A percentile compares a stretch with the other conserved stretches of the same genome.
These are phyloP conservation scores for Linnemannia hyalina DNA, from an alignment of 192 early-diverging fungal genomes.

Conservation along the genomic window DNA sequence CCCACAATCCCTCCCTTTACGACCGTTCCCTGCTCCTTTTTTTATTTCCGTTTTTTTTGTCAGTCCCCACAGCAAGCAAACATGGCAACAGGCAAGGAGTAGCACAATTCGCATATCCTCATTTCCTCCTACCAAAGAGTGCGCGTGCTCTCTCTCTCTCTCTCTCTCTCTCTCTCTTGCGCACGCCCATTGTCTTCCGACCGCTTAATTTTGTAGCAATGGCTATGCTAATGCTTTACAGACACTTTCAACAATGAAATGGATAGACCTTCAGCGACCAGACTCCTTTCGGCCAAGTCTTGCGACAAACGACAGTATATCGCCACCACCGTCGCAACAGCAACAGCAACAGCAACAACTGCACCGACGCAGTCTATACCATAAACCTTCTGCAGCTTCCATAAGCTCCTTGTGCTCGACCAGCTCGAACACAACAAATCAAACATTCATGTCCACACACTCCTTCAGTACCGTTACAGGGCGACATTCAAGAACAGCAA, in stretches of 20 bases:
- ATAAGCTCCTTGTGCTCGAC: slow-evolving; percentile 24
- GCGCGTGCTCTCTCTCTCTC: no score
- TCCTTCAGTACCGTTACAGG: slow-evolving; percentile 42
- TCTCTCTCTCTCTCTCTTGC: no score
- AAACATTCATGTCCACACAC: slow-evolving; percentile 38
- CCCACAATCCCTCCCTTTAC: no score
- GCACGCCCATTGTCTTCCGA: no score
- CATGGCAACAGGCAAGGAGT: no score
- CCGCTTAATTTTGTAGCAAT: no score
- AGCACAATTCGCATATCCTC: no score
- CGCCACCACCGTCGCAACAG: background rate
- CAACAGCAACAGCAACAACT: background rate
- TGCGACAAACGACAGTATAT: background rate
- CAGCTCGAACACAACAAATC: slow-evolving; percentile 29
- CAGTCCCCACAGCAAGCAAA: no score
- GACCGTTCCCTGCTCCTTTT: no score
- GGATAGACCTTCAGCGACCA: background rate
- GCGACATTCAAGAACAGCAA: slow-evolving; percentile 1
- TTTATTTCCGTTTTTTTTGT: no score
- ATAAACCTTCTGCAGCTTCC: slow-evolving; percentile 23
- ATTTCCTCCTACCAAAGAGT: no score
- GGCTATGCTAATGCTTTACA: background rate
- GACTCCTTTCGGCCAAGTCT: background rate
- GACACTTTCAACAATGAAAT: background rate
- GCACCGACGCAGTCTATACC: background rate